These are phyloP conservation scores for Metarhizium humberi DNA, from an alignment of 2,329 filamentous ascomycete genomes.

Conservation along the genomic window DNA sequence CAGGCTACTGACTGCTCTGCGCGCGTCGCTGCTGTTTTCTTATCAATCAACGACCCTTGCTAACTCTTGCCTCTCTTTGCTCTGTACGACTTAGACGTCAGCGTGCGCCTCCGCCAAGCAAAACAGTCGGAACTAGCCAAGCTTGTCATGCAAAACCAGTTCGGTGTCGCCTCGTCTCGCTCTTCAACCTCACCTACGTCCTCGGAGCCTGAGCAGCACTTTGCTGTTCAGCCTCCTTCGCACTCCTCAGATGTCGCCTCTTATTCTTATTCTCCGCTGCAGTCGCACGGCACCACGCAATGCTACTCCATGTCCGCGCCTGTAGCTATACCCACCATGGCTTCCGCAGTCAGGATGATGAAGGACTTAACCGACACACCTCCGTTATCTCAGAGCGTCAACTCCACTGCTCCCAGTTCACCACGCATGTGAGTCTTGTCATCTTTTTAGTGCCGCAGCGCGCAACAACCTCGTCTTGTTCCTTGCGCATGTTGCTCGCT, in stretches of 20 bases:
- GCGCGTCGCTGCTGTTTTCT: neutral
- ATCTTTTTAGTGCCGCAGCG: neutral
- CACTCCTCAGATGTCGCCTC: constrained; percentile 19
- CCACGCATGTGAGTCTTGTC: constrained; percentile 43
- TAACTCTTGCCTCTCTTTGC: constrained; percentile 7
- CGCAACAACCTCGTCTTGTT: neutral
- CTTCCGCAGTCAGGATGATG: constrained; percentile 31
- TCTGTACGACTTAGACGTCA: constrained; percentile 16
- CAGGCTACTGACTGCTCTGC: neutral
- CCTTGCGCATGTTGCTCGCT: neutral
- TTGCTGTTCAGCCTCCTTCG: constrained; percentile 23
- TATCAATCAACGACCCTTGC: constrained; percentile 1
- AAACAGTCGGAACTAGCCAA: constrained; percentile 33
- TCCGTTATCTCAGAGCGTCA: constrained; percentile 45
- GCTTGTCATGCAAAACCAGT: constrained; percentile 36
- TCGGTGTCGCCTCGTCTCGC: constrained; percentile 21
- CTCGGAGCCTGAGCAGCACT: constrained; percentile 22
- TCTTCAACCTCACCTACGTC: constrained; percentile 18
- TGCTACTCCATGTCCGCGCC: constrained; percentile 11
- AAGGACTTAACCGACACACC: constrained; percentile 42
- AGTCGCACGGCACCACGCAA: neutral
- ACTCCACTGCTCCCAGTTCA: constrained; percentile 49
- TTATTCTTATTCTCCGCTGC: neutral
- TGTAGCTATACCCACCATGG: constrained; percentile 26
- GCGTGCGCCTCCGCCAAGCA: constrained; percentile 22